Evolutionary conservation across 345 rosid species (phyloP), one percentile per base, ranked within the genome.

Genomic region (Eucalyptus caleyi): DNA sequence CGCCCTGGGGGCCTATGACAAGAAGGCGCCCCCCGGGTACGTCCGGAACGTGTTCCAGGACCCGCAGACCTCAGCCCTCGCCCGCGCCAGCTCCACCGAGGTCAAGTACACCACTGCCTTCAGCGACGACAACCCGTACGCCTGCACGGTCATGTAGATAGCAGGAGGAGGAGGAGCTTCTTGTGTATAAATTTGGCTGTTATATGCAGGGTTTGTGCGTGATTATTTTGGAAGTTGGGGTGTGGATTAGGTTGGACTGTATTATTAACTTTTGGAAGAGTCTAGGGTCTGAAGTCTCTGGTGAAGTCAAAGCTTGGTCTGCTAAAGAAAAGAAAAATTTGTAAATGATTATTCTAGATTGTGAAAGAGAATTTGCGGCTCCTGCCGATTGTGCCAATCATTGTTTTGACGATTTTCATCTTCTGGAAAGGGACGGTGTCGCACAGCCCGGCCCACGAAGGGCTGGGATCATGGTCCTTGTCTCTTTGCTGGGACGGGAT

Each of bases 71-170:
- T 93, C 93, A 1, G 91, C 91, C 11, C 96, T 96, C 40, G 95
- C 97, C 24, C 95, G 94, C 34, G 97, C 96, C 45, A 91, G 94
- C 90, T 93, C 97, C 15, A 88, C 91, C 69, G 96, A 96, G 88
- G 95, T 96, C 44, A 88, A 93, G 89, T 94, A 94, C 91, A 94
- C 95, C 10, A 91, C 97, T 21, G 95, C 95, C 15, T 94, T 96
- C 50, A 95, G 96, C 15, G 97, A 96, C 27, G 96, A 96, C 9
- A 96, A 96, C 44, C 90, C 96, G 2, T 91, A 91, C 44, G 95
- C 96, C 12, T 95, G 96, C 87, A 77, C 89, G 10, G 87, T 96
- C 23, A 94, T 95, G 97, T 96, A 90, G 93, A 53, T 24, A 26
- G 3, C 40, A 56, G 34, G 56, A 86, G 8, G 27, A 18, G 7